Base-by-base conservation (phyloP, 2,329 filamentous ascomycete genomes). In the Fusarium goolgardi region DNA sequence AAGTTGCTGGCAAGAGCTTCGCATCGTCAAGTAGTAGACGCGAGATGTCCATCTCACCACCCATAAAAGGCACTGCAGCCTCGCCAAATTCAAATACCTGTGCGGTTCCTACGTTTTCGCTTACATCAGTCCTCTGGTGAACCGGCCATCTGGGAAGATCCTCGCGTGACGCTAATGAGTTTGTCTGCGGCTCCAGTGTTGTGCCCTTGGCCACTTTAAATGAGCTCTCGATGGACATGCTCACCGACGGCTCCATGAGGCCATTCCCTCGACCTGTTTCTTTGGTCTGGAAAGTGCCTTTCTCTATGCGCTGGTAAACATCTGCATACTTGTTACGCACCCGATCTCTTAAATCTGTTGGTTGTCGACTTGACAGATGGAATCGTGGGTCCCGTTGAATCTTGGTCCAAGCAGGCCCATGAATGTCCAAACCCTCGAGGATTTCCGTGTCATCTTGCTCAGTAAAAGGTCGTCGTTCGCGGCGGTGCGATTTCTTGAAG, bases 371-470 rank as follows among this genome's bases (percentile, higher is more conserved):
- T 6, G 84, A 82, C n/a, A 90, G 78, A 61, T 87, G 81, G 75
- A 87, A 89, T 29, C 80, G 80, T 16, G 83, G 76, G 62, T 90
- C 87, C 35, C 87, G 82, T 72, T 89, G 87, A 21, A 90, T 90
- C 74, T 85, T 87, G 52, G 87, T 89, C 88, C 88, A 90, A 11
- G 86, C 84, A 11, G 88, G 86, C 1, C 88, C 88, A 72, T 90
- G 89, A 6, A 82, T 73, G 39, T 86, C 79, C 37, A 89, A 84
- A 0, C 88, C 88, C 60, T 86, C 80, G 2, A 90, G 78, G 44
- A 90, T 90, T 66, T 88, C 85, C 31, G 79, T 79, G 70, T 91
- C 88, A 60, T 91, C 88, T 65, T 88, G 82, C 29, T 87, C 85
- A 0, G 87, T 87, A 65, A 90, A 91, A 1, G 86, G 84, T 5